These are phyloP conservation scores for Camellia granthamiana DNA, from an alignment of 148 eudicot genomes.

Conservation along the genomic window DNA sequence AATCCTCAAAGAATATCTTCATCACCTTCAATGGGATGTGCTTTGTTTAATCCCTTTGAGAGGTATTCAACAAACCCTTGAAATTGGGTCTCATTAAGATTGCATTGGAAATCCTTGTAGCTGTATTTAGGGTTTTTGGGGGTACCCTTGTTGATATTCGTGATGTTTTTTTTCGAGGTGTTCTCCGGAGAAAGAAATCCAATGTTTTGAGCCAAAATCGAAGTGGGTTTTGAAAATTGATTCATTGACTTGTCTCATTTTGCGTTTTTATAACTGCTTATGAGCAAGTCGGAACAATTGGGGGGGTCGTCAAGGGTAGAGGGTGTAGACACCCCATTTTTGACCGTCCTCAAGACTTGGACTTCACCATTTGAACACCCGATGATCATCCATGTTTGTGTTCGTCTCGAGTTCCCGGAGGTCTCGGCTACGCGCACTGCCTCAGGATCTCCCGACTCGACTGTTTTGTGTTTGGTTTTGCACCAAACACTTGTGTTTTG, in stretches of 20 bases:
- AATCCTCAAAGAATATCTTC: constrained; percentile 64
- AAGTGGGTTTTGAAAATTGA: constrained; percentile 58
- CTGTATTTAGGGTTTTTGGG: constrained; percentile 62
- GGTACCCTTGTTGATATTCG: constrained; percentile 73
- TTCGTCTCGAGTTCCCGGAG: no score
- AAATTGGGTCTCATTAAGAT: constrained; percentile 81
- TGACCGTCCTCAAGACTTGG: no score
- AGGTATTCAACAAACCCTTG: constrained; percentile 70
- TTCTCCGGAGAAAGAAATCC: neutral
- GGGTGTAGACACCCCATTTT: no score
- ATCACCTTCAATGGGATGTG: constrained; percentile 88
- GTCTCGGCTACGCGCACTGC: no score
- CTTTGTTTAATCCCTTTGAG: constrained; percentile 84
- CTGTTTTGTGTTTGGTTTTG: no score
- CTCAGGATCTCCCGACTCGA: no score
- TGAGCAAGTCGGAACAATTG: constrained; percentile 49
- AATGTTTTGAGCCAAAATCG: neutral
- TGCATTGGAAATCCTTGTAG: constrained; percentile 61
- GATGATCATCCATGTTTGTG: no score
- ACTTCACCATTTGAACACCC: no score
- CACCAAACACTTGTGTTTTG: no score
- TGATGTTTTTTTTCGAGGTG: constrained; percentile 5
- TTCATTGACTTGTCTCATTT: constrained; percentile 66
- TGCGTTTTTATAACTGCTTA: constrained; percentile 65
- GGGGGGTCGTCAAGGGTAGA: constrained; percentile 11